These are phyloP conservation scores for Tricladium varicosporioides DNA, from an alignment of 2,329 filamentous ascomycete species.

Conservation along the genomic window DNA sequence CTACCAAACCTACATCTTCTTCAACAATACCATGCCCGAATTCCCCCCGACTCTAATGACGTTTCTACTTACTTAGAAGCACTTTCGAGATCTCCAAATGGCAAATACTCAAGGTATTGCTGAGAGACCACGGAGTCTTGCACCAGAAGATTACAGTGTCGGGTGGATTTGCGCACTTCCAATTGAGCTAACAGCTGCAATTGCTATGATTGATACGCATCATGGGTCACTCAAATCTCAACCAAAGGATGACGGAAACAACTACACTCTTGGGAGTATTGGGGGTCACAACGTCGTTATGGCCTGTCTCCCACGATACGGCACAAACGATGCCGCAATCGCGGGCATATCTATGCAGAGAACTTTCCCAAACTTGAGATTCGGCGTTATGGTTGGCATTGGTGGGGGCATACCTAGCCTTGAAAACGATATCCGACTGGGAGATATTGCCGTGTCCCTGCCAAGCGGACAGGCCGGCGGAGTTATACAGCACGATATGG, in stretches of 20 bases:
- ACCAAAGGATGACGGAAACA: conserved; percentile 12
- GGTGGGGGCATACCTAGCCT: conserved; percentile 29
- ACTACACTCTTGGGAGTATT: conserved; percentile 17
- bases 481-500: conserved; percentile 26
- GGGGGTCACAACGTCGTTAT: conserved; percentile 21
- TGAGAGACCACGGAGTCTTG: neutral
- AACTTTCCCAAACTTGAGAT: conserved; percentile 35
- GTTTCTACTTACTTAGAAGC: neutral
- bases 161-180: neutral
- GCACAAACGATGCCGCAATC: conserved; percentile 30
- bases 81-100: neutral
- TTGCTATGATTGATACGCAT: neutral
- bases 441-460: conserved; percentile 12
- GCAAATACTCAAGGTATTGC: neutral
- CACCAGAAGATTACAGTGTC: neutral
- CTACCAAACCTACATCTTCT: neutral
- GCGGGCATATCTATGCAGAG: conserved; percentile 32
- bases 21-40: neutral
- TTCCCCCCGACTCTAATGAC: neutral
- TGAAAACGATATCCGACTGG: conserved; percentile 15
- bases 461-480: conserved; percentile 11
- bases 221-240: neutral
- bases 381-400: conserved; percentile 44
- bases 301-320: conserved; percentile 12
- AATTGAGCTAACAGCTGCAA: neutral